These are phyloP conservation scores for Russula griseocarnosa DNA, from an alignment of 768 basidiomycete genomes.

Conservation along the genomic window DNA sequence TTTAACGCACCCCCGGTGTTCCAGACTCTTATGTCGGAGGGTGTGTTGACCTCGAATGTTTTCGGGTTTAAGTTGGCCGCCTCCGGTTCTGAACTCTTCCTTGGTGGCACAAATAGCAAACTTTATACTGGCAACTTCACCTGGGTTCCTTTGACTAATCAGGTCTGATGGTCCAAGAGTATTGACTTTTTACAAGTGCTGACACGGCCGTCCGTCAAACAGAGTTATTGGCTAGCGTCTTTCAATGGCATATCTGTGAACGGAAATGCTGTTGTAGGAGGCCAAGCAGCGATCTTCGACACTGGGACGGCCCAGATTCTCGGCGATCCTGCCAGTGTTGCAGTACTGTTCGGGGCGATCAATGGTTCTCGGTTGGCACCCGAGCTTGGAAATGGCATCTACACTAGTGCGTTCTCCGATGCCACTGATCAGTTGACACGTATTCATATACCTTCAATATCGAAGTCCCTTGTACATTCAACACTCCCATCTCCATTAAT, in stretches of 20 bases:
- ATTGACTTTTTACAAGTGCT: not conserved
- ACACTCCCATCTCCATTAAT: not conserved
- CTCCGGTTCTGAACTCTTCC: not conserved
- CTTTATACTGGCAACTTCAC: not conserved
- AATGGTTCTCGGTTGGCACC: not conserved
- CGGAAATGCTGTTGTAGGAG: not conserved
- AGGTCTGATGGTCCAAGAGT: not conserved
- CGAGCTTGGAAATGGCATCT: not conserved
- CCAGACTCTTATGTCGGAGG: not conserved
- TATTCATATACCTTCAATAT: too few species aligned
- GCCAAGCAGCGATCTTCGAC: constrained; percentile 25
- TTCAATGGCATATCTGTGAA: constrained; percentile 17
- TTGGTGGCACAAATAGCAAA: not conserved
- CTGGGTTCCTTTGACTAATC: not conserved
- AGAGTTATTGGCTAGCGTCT: constrained; percentile 28
- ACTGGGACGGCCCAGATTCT: constrained; percentile 29
- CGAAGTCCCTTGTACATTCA: constrained; percentile 4
- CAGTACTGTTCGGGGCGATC: constrained; percentile 18
- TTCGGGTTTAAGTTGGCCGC: not conserved
- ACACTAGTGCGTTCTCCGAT: not conserved
- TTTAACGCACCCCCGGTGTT: not conserved
- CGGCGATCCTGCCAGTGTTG: constrained; percentile 10
- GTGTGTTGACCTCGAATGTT: not conserved
- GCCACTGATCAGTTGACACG: too few species aligned
- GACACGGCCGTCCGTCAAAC: not conserved